phyloP scores from a whole-genome alignment of 2,329 filamentous ascomycete genomes.

The Ophiostoma sp. region DNA sequence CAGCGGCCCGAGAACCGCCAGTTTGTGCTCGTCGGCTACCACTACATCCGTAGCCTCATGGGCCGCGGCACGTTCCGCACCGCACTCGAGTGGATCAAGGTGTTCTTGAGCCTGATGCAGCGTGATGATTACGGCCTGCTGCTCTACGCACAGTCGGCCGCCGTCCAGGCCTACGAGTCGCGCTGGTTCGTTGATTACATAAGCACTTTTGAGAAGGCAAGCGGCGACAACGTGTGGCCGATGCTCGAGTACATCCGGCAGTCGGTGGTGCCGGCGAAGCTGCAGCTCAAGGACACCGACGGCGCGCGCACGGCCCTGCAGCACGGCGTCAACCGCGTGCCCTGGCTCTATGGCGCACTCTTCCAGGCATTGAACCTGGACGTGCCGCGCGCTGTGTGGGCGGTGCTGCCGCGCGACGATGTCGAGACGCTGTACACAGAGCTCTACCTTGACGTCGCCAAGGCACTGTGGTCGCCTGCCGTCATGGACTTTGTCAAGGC shows the following conservation, averaged over 20 bases:
- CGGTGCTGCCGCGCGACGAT: slow-evolving; percentile 59
- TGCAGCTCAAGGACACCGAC: slow-evolving; percentile 61
- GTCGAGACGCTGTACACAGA: slow-evolving; percentile 65
- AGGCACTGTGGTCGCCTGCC: slow-evolving; percentile 68
- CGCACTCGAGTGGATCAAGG: slow-evolving; percentile 86
- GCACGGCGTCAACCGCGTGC: slow-evolving; percentile 64
- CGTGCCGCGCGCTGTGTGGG: slow-evolving; percentile 77
- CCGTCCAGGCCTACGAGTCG: slow-evolving; percentile 72
- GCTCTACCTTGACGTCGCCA: slow-evolving; percentile 69
- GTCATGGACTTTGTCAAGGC: not conserved
- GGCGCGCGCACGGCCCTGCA: slow-evolving; percentile 61
- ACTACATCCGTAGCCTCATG: slow-evolving; percentile 78
- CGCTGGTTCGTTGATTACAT: slow-evolving; percentile 68
- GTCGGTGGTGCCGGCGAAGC: slow-evolving; percentile 68
- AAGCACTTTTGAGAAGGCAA: slow-evolving; percentile 36
- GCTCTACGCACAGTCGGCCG: slow-evolving; percentile 75
- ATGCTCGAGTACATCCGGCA: slow-evolving; percentile 63
- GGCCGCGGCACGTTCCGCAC: slow-evolving; percentile 93
- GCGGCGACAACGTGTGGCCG: slow-evolving; percentile 23
- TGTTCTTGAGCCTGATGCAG: slow-evolving; percentile 69
- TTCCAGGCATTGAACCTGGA: slow-evolving; percentile 77
- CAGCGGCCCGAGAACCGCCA: slow-evolving; percentile 80
- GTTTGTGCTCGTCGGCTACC: slow-evolving; percentile 83
- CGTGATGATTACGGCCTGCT: slow-evolving; percentile 78
- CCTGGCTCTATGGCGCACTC: slow-evolving; percentile 78